phyloP scores from a whole-genome alignment of 805 yeast species.

The Nematodospora valgi region DNA sequence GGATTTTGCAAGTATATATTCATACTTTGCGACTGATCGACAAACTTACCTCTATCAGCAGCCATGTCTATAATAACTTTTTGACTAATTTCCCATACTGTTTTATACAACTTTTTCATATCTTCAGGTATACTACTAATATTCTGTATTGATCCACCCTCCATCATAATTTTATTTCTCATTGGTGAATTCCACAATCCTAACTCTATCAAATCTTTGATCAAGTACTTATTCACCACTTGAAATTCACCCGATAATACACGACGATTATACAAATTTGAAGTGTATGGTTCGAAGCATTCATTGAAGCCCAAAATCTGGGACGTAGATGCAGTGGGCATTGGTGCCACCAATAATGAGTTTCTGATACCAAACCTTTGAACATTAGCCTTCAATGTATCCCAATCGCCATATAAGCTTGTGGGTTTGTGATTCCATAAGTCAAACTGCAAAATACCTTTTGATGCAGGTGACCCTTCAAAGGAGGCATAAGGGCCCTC shows the following conservation, averaged over 20 bases:
- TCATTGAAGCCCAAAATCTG: conserved; percentile 92
- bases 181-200: conserved; percentile 81
- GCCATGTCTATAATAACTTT: conserved; percentile 83
- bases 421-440: conserved; percentile 80
- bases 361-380: conserved; percentile 71
- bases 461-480: conserved; percentile 85
- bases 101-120: conserved; percentile 75
- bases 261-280: conserved; percentile 87
- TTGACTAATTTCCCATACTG: conserved; percentile 97
- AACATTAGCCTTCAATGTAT: conserved; percentile 56
- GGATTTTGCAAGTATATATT: conserved; percentile 37
- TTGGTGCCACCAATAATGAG: conserved; percentile 86
- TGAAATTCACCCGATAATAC: conserved; percentile 93
- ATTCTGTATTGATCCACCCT: conserved; percentile 82
- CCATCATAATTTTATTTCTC: conserved; percentile 71
- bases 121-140: conserved; percentile 72
- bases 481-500: conserved; percentile 72
- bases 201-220: conserved; percentile 75
- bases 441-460: conserved; percentile 83
- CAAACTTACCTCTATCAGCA: conserved; percentile 68
- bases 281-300: conserved; percentile 94
- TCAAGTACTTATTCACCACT: conserved; percentile 81
- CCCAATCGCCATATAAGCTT: conserved; percentile 83
- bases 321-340: conserved; percentile 98
- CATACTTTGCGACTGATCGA: conserved; percentile 53